A percentile compares a stretch with the other conserved stretches of the same genome.
phyloP scores from a whole-genome alignment of 768 basidiomycete species.

The Pleurotus citrinopileatus region DNA sequence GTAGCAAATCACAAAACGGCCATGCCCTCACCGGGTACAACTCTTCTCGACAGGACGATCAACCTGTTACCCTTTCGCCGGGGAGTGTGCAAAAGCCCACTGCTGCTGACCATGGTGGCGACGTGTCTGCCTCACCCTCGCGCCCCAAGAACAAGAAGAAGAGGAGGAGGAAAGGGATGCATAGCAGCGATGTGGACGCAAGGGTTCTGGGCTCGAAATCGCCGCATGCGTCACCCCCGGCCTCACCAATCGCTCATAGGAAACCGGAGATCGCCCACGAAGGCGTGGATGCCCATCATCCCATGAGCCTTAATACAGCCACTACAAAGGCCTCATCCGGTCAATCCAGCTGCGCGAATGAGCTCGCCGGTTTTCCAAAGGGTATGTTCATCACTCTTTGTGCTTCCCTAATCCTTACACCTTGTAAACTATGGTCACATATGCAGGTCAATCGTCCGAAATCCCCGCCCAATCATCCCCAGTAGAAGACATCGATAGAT shows the following conservation, averaged over 20 bases:
- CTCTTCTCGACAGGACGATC: no score
- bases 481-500: constrained; percentile 14
- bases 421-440: neutral
- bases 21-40: neutral
- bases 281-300: neutral
- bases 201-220: neutral
- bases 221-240: neutral
- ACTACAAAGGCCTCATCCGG: neutral
- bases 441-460: neutral
- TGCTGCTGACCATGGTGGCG: neutral
- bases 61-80: neutral
- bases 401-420: neutral
- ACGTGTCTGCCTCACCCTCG: neutral
- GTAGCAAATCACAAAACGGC: neutral
- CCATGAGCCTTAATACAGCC: neutral
- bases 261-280: neutral
- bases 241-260: neutral
- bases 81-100: neutral
- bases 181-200: neutral
- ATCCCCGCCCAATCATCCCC: neutral
- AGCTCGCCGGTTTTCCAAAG: neutral
- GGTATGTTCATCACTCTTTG: neutral
- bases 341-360: neutral
- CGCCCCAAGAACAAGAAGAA: constrained; percentile 24
- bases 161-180: constrained; percentile 22